A percentile compares a stretch with the other conserved stretches of the same genome.
Conservation (phyloP, 805 yeast species). For the Nematodospora valgi region DNA sequence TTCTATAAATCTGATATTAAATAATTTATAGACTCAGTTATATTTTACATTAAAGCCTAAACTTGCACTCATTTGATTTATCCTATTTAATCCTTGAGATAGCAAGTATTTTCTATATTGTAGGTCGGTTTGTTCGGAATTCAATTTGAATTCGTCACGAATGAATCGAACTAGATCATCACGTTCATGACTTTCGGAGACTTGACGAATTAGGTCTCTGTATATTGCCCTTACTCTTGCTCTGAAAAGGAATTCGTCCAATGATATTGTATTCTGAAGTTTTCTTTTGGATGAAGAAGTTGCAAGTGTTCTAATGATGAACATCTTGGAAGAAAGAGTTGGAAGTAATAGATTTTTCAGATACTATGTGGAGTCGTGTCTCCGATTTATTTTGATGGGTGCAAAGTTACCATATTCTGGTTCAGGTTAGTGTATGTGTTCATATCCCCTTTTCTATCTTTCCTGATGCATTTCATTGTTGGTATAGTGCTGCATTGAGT, state of each 20-base stretch:
- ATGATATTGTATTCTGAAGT: conserved; percentile 16
- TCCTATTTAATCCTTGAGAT: conserved; percentile 27
- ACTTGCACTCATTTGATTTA: conserved; percentile 23
- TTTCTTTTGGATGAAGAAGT: background rate
- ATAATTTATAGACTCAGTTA: conserved; percentile 3
- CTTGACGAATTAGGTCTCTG: conserved; percentile 28
- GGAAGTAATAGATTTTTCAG: no score
- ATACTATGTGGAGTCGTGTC: no score
- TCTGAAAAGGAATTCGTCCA: conserved; percentile 41
- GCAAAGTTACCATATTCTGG: no score
- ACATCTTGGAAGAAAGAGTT: no score
- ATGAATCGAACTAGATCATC: conserved; percentile 29
- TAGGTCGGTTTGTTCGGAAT: conserved; percentile 25
- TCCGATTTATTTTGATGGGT: no score
- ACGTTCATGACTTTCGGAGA: conserved; percentile 35
- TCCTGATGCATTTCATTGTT: no score
- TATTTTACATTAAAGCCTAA: conserved; percentile 15
- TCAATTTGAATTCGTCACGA: conserved; percentile 31
- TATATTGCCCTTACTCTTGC: conserved; percentile 31
- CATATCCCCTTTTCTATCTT: no score
- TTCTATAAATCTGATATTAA: conserved; percentile 7
- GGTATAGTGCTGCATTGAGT: no score
- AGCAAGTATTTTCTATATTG: conserved; percentile 36
- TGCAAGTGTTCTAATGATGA: no score
- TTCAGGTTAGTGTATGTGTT: no score